Evolutionary conservation across 2,329 filamentous ascomycete genomes (phyloP).

Genomic region (Coniochaeta sp.): DNA sequence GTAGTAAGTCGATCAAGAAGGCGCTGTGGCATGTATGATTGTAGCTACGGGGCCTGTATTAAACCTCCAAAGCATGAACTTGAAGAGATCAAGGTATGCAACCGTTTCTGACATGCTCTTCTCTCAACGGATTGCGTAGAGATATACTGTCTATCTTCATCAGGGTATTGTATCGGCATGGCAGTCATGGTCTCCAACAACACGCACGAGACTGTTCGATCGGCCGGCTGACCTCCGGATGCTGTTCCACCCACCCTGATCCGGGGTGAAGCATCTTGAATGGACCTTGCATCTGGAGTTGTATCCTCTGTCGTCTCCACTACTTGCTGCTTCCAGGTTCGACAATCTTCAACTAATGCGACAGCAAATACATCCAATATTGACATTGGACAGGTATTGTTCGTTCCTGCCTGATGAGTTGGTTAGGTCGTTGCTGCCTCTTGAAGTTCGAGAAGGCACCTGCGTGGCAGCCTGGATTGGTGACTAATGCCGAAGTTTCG

Average conservation of each 20-base stretch:
- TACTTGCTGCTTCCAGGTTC: not conserved
- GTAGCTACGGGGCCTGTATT: no score
- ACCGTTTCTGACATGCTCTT: no score
- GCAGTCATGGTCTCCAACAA: not conserved
- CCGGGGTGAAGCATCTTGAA: no score
- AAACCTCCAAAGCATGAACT: no score
- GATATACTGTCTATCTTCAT: no score
- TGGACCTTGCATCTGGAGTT: not conserved
- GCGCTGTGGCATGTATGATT: no score
- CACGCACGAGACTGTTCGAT: not conserved
- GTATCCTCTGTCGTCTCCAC: not conserved
- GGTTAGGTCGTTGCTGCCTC: not conserved
- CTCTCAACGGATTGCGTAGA: no score
- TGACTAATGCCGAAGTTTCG: not conserved
- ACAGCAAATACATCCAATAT: no score
- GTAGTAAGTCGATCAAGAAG: no score
- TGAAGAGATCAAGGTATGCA: no score
- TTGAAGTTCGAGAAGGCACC: not conserved
- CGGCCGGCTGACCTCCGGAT: conserved; percentile 2
- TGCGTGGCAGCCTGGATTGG: not conserved
- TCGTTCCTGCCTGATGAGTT: conserved; percentile 1
- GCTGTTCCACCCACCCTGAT: not conserved
- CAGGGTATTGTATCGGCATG: no score
- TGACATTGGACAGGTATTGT: no score
- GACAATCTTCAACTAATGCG: not conserved